Conservation (phyloP, 441 rosid species). For the Breynia disticha region DNA sequence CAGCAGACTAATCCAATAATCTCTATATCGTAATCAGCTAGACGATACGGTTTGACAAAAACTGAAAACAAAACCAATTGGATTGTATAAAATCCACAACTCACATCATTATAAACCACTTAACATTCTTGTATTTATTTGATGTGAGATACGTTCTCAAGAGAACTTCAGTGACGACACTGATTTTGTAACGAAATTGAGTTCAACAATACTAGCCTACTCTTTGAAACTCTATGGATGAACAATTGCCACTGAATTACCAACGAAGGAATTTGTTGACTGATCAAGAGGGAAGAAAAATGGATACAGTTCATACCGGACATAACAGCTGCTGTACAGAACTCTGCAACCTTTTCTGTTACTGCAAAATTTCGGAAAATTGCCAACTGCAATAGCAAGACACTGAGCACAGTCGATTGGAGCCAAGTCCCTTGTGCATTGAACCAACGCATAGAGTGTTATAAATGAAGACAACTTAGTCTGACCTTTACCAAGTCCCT, state of each 20-base stretch:
- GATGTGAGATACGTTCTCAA: too few relatives aligned
- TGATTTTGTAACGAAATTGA: too few relatives aligned
- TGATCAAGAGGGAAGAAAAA: slow-evolving; percentile 59
- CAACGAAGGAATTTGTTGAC: slow-evolving; percentile 13
- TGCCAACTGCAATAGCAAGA: slow-evolving; percentile 47
- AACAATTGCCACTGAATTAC: slow-evolving; percentile 10
- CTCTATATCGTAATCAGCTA: too few relatives aligned
- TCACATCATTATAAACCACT: too few relatives aligned
- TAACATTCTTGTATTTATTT: too few relatives aligned
- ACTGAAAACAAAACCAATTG: too few relatives aligned
- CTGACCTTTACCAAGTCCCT: slow-evolving; percentile 59
- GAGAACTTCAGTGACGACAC: too few relatives aligned
- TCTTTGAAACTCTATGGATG: slow-evolving; percentile 15
- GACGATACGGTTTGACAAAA: too few relatives aligned
- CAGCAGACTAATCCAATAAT: too few relatives aligned
- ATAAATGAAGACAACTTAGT: slow-evolving; percentile 35
- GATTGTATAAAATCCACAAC: too few relatives aligned
- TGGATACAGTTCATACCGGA: slow-evolving; percentile 65
- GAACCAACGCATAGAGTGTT: slow-evolving; percentile 59
- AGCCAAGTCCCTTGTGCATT: slow-evolving; percentile 58
- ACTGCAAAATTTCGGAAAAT: slow-evolving; percentile 38
- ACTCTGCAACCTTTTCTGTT: slow-evolving; percentile 56
- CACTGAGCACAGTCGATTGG: slow-evolving; percentile 61
- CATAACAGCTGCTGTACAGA: slow-evolving; percentile 58
- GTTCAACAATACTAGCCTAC: too few relatives aligned